Percentiles rank a stretch among this genome's conserved stretches.
phyloP scores from a whole-genome alignment of 495 filamentous ascomycete genomes.

The Tuber indicum region DNA sequence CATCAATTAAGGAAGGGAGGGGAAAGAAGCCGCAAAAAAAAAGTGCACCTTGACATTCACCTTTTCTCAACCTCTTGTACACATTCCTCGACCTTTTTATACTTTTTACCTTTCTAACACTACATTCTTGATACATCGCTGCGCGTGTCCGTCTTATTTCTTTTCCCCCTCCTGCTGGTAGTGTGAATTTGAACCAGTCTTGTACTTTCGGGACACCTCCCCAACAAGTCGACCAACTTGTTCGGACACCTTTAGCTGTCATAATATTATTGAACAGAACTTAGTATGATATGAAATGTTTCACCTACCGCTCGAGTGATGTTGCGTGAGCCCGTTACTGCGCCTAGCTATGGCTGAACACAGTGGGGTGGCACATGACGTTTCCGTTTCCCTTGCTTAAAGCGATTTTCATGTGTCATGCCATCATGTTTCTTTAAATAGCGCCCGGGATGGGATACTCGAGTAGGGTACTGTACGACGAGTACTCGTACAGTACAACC shows the following conservation, averaged over 20 bases:
- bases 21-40: neutral
- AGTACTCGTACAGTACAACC: no score
- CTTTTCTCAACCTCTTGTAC: neutral
- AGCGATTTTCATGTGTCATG: neutral
- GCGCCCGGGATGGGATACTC: neutral
- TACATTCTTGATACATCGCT: constrained; percentile 3
- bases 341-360: neutral
- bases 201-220: neutral
- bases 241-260: neutral
- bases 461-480: no score
- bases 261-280: neutral
- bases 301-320: neutral
- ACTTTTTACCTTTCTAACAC: neutral
- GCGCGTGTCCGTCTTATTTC: constrained; percentile 9
- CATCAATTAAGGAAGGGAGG: neutral
- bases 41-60: neutral
- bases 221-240: neutral
- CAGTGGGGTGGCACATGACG: neutral
- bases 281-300: neutral
- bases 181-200: neutral
- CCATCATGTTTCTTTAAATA: neutral
- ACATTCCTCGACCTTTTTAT: neutral
- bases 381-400: neutral
- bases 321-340: neutral
- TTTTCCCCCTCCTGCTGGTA: neutral